Evolutionary conservation across 2,329 filamentous ascomycete genomes (phyloP).

Genomic region (Gnomoniopsis sp.): DNA sequence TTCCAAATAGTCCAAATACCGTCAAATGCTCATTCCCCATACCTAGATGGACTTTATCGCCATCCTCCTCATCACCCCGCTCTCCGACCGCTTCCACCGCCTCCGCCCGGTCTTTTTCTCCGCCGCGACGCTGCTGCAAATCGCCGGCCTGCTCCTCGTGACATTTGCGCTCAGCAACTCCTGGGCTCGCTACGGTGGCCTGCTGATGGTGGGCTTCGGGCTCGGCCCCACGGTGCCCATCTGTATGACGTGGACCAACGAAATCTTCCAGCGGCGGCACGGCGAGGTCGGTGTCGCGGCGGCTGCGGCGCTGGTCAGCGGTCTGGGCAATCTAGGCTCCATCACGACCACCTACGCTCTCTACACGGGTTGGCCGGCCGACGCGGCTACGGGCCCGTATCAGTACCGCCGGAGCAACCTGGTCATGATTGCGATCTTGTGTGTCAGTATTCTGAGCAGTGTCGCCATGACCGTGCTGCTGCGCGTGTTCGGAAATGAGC

Average conservation of each 20-base stretch:
- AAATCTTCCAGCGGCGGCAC: constrained; percentile 86
- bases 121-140: constrained; percentile 71
- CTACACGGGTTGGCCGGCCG: constrained; percentile 81
- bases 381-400: constrained; percentile 63
- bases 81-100: constrained; percentile 83
- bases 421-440: constrained; percentile 83
- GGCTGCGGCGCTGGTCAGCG: constrained; percentile 80
- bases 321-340: constrained; percentile 80
- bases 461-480: constrained; percentile 66
- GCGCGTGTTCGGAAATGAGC: constrained; percentile 52
- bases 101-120: constrained; percentile 80
- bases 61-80: constrained; percentile 78
- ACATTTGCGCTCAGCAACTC: constrained; percentile 69
- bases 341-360: constrained; percentile 86
- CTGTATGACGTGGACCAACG: constrained; percentile 90
- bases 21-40: neutral
- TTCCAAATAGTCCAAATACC: neutral
- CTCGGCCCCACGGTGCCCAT: constrained; percentile 88
- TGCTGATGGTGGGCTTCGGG: constrained; percentile 87
- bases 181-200: constrained; percentile 83
- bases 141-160: constrained; percentile 73
- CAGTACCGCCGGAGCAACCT: constrained; percentile 82
- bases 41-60: constrained; percentile 78
- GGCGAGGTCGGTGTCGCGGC: constrained; percentile 89
- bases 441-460: constrained; percentile 71